Base-by-base conservation (phyloP, 2,329 filamentous ascomycete species). In the Fusarium poae region DNA sequence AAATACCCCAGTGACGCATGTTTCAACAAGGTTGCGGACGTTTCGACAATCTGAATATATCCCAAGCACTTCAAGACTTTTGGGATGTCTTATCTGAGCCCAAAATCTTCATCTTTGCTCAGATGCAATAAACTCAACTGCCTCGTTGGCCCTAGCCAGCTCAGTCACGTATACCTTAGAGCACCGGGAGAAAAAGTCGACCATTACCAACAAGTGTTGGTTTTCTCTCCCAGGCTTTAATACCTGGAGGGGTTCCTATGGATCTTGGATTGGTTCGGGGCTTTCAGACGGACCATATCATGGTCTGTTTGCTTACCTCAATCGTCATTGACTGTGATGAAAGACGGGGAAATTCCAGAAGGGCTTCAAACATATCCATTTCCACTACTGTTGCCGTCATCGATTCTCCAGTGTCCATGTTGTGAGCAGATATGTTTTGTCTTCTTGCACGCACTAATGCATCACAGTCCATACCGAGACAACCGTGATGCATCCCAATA, bases 21-120 rank as follows among this genome's bases (percentile, higher is more conserved):
- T 66, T 52, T 59, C 53, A 54, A 59, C 23, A 21, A 30, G 15
- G 25, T 51, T 39, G n/a, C 39, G 32, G 20, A 54, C 32, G 16
- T 42, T 25, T 37, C 37, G 7, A 61, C 39, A 54, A 65, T 55
- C 48, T 61, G 32, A 15, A 23, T 45, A 48, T 54, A 7, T 52
- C 29, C 37, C 34, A 37, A 21, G 43, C 18, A 20, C 30, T 35
- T 42, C 34, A 15, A 32, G 9, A 30, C 25, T 23, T 27, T 34
- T 11, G 23, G 29, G 30, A 52, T 46, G 29, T 43, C 23, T 49
- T 21, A 12, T 25, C 48, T 10, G 3, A 48, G 27, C n/a, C 29
- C 16, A 2, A 42, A 30, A 64, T 46, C 15, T 21, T 30, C n/a
- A 25, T 13, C 23, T 21, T 9, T 34, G 11, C 35, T 23, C 23